Base-by-base conservation (phyloP, 139 green algal genomes). In the Monoraphidium neglectum region DNA sequence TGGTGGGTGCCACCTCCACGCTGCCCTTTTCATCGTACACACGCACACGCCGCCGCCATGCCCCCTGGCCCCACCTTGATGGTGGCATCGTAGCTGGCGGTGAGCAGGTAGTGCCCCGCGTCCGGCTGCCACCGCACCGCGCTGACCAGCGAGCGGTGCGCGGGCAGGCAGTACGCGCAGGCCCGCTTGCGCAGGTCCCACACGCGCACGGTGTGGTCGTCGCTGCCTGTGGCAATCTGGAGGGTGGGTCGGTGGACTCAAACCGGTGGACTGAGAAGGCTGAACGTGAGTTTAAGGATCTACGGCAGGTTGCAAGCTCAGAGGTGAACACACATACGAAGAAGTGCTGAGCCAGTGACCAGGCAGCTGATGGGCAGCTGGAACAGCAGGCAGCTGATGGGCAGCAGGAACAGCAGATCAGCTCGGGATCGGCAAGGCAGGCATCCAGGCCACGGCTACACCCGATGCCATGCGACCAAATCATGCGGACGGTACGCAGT, bases 111-210 rank as follows among this genome's bases (percentile, higher is more conserved):
- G 32, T 81, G 66, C 0, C 95, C 93, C 40, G 73, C 65, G 53
- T 38, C 53, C 1, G 90, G 88, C 66, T 97, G 90, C 83, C 90
- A 97, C 18, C 76, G 73, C 32, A 95, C 90, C 60, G 86, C 72
- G 37, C 88, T 92, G 23, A 97, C 73, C 2, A 97, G 85, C 16
- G 85, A 92, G 32, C 64, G 86, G 86, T 97, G 93, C 18, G 77
- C 91, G 13, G 93, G 92, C 2, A 99, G 82, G 12, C 82, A 93
- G 84, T 97, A 97, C 40, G 95, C 43, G 72, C 80, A 87, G 8
- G 70, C 79, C 2, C 81, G 66, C 76, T 92, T 93, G 32, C 96
- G 90, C 35, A 99, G 80, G 86, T 99, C 94, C 93, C 93, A 99
- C 24, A 98, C 69, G 23, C 78, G 84, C 23, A 61, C 77, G 2